A percentile compares a stretch with the other conserved stretches of the same genome.
Evolutionary conservation across 768 basidiomycete genomes (phyloP).

Genomic region (Suillus alpinus): DNA sequence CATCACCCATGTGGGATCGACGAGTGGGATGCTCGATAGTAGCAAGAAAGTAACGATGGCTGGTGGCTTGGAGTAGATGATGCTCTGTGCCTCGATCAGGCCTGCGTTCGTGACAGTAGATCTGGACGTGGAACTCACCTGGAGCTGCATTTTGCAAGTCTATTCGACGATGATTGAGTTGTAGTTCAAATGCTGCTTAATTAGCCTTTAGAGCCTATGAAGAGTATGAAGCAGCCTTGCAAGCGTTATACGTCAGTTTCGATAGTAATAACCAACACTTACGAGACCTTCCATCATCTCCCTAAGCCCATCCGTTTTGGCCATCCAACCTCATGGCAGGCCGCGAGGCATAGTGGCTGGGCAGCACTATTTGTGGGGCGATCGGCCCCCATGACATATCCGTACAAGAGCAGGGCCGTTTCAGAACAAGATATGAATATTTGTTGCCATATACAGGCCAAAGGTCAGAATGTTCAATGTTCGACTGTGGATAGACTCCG

Average conservation of each 20-base stretch:
- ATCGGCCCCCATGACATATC: no score
- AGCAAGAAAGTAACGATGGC: constrained; percentile 11
- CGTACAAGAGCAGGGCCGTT: background rate
- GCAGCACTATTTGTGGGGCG: background rate
- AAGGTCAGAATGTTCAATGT: background rate
- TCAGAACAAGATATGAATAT: background rate
- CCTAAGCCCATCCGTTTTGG: background rate
- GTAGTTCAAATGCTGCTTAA: background rate
- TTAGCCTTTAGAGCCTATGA: background rate
- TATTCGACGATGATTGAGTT: background rate
- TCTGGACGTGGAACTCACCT: background rate
- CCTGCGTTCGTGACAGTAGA: background rate
- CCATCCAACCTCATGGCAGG: background rate
- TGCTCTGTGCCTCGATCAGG: background rate
- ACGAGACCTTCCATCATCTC: background rate
- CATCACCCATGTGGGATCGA: constrained; percentile 5
- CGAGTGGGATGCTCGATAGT: constrained; percentile 10
- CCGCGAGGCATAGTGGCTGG: constrained; percentile 2
- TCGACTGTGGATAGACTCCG: background rate
- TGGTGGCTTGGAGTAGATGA: background rate
- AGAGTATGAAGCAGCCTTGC: background rate
- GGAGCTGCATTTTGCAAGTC: background rate
- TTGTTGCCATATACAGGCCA: background rate
- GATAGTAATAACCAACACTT: background rate
- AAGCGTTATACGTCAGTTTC: background rate